Evolutionary conservation across 805 yeast genomes (phyloP), one percentile per base, ranked within the genome.

Genomic region (Wickerhamiella lipophila): DNA sequence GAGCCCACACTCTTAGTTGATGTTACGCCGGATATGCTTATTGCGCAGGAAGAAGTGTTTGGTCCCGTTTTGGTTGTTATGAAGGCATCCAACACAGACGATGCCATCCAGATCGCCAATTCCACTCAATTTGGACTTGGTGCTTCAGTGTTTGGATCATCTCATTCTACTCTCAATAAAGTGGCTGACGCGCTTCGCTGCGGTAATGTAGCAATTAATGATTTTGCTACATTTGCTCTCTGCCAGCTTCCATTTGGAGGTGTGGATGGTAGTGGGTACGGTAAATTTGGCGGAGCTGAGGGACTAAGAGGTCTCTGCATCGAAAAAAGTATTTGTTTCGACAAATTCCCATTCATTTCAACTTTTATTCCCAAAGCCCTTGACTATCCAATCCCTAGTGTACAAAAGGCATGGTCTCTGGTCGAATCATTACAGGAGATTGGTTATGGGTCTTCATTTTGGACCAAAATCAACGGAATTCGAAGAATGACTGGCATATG

Each of bases 221-320:
- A 92, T 68, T 92, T 92, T 70, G 99, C 97, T 6, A 89, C 97
- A 0, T 92, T 79, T 61, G 86, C 88, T 60, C 85, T 92, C 30
- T 88, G 96, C 56, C 98, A 92, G 66, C 71, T 92, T 56, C 99
- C 99, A 27, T 92, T 92, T 67, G 99, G 99, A 49, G 99, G 99
- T 26, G 76, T 76, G 23, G 80, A 80, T 56, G 92, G 87, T 42
- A 83, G 95, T 5, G 99, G 99, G 0, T 92, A 87, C 61, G 98
- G 98, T 50, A 89, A 89, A 63, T 92, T 92, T 68, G 95, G 96
- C 19, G 99, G 99, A 42, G 95, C 82, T 62, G 99, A 92, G 70
- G 99, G 99, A 1, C 71, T 92, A 39, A 76, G 85, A 36, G 96
- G 96, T 0, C 69, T 92, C 41, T 89, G 97, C 63, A 73, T 79